A percentile compares a stretch with the other conserved stretches of the same genome.
phyloP scores from a whole-genome alignment of 176 grass and related monocot species.

The Carex cristatella region DNA sequence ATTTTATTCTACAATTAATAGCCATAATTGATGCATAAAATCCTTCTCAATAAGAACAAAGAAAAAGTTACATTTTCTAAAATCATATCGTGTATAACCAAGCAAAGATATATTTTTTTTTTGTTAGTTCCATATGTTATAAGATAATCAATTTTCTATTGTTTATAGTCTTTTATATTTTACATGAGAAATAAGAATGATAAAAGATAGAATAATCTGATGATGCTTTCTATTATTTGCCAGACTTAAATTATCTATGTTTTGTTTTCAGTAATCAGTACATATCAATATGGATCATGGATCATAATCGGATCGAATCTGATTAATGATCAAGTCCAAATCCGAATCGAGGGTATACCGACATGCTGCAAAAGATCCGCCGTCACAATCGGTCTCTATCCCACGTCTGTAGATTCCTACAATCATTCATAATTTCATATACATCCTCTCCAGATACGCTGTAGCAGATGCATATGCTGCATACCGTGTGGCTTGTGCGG shows the following conservation, averaged over 20 bases:
- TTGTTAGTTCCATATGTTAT: no score
- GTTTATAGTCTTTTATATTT: no score
- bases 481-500: background rate
- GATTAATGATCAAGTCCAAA: background rate
- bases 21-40: background rate
- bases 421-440: slow-evolving; percentile 1
- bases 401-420: slow-evolving; percentile 24
- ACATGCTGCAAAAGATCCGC: slow-evolving; percentile 19
- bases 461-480: background rate
- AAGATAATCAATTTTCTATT: no score
- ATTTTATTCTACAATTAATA: background rate
- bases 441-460: background rate
- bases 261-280: background rate
- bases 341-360: background rate
- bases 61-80: background rate
- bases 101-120: no score
- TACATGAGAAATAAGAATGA: no score
- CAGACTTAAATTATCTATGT: background rate
- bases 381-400: slow-evolving; percentile 4
- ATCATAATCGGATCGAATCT: background rate
- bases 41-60: background rate
- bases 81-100: no score
- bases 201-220: background rate
- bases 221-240: no score
- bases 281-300: background rate